A percentile compares a stretch with the other conserved stretches of the same genome.
Conservation (phyloP, 2,329 filamentous ascomycete genomes). For the Helotiales sp. region DNA sequence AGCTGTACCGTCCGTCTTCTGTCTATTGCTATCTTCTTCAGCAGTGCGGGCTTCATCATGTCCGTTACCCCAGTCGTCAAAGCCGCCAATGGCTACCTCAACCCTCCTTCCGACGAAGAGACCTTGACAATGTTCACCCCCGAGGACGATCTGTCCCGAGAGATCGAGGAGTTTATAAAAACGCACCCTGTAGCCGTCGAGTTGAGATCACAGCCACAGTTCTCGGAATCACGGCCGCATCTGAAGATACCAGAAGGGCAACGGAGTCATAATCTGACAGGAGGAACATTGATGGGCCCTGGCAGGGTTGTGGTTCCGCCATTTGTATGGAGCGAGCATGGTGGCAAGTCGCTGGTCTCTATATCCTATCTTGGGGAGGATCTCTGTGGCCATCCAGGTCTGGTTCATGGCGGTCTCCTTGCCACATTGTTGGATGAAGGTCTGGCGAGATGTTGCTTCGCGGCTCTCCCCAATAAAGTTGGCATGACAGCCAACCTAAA, state of each 20-base stretch:
- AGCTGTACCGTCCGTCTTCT: slow-evolving; percentile 47
- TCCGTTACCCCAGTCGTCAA: slow-evolving; percentile 52
- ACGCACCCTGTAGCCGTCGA: slow-evolving; percentile 71
- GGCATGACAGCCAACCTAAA: slow-evolving; percentile 85
- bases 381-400: slow-evolving; percentile 85
- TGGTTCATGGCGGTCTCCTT: slow-evolving; percentile 86
- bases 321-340: slow-evolving; percentile 70
- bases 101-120: slow-evolving; percentile 68
- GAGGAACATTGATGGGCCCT: slow-evolving; percentile 72
- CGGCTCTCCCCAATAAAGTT: slow-evolving; percentile 81
- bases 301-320: slow-evolving; percentile 80
- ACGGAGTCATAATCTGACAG: slow-evolving; percentile 76
- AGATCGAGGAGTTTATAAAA: slow-evolving; percentile 73
- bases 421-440: slow-evolving; percentile 94
- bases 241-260: slow-evolving; percentile 76
- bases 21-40: slow-evolving; percentile 48
- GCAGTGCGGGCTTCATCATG: slow-evolving; percentile 55
- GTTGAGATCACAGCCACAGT: slow-evolving; percentile 65
- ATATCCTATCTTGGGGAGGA: slow-evolving; percentile 77
- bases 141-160: slow-evolving; percentile 49
- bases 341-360: slow-evolving; percentile 67
- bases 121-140: slow-evolving; percentile 67
- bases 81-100: slow-evolving; percentile 48
- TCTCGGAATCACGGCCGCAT: slow-evolving; percentile 79
- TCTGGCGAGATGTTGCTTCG: slow-evolving; percentile 83